phyloP scores from a whole-genome alignment of 2,329 filamentous ascomycete species.

The Aspergillus piperis region DNA sequence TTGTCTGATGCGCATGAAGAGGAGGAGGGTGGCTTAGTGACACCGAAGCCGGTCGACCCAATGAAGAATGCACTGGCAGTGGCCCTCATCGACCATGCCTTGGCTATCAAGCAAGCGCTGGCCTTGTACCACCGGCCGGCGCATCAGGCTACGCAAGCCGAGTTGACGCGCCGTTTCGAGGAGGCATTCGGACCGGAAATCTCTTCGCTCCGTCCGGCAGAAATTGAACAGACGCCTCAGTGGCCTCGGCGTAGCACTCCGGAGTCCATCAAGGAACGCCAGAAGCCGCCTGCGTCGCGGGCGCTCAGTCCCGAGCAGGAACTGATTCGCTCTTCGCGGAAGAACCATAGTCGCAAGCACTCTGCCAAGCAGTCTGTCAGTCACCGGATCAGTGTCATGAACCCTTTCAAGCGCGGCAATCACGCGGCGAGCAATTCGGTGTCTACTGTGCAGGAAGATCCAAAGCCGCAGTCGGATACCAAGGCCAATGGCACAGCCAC shows the following conservation, averaged over 20 bases:
- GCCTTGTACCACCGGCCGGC: slow-evolving; percentile 64
- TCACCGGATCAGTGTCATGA: slow-evolving; percentile 46
- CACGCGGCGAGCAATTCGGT: slow-evolving; percentile 40
- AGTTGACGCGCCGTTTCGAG: slow-evolving; percentile 43
- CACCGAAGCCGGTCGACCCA: slow-evolving; percentile 52
- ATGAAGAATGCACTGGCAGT: slow-evolving; percentile 80
- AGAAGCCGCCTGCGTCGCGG: slow-evolving; percentile 27
- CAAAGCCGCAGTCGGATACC: slow-evolving; percentile 23
- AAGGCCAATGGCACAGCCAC: slow-evolving; percentile 25
- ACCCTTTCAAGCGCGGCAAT: slow-evolving; percentile 45
- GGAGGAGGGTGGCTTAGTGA: slow-evolving; percentile 42
- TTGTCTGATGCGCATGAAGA: slow-evolving; percentile 56
- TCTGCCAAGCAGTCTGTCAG: slow-evolving; percentile 41
- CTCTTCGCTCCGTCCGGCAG: slow-evolving; percentile 57
- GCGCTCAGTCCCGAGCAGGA: slow-evolving; percentile 41
- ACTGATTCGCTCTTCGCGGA: slow-evolving; percentile 34
- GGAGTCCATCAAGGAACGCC: slow-evolving; percentile 28
- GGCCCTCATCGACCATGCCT: slow-evolving; percentile 83
- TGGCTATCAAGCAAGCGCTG: slow-evolving; percentile 82
- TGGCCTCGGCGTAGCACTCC: slow-evolving; percentile 44
- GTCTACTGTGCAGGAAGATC: slow-evolving; percentile 35
- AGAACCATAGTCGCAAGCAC: slow-evolving; percentile 34
- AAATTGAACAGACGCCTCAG: slow-evolving; percentile 40
- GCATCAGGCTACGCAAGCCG: slow-evolving; percentile 50
- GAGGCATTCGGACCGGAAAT: slow-evolving; percentile 62